Conservation (phyloP, 805 yeast species). For the Candida awuae region DNA sequence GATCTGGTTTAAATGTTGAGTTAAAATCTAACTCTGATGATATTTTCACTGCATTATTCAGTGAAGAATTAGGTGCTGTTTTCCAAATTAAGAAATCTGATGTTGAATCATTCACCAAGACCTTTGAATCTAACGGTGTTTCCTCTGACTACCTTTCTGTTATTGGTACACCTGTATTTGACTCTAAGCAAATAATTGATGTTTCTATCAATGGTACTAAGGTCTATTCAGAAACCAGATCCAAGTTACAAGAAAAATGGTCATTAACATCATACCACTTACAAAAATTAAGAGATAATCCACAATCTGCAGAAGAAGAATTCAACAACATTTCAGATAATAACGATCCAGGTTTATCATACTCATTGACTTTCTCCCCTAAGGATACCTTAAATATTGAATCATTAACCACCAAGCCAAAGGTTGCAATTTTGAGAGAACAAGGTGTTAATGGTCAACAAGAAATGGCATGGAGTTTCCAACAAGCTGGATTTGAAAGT, state of each 20-base stretch:
- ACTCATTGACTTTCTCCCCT: conserved; percentile 66
- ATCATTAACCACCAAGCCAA: conserved; percentile 46
- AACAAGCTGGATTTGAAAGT: conserved; percentile 89
- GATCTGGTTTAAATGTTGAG: conserved; percentile 67
- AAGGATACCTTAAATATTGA: conserved; percentile 39
- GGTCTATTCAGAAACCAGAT: conserved; percentile 52
- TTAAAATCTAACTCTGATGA: conserved; percentile 27
- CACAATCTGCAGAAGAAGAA: conserved; percentile 83
- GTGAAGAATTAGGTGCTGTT: conserved; percentile 93
- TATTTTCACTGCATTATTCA: conserved; percentile 56
- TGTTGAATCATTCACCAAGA: conserved; percentile 43
- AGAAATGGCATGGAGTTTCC: conserved; percentile 97
- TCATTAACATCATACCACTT: conserved; percentile 78
- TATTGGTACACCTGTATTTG: conserved; percentile 63
- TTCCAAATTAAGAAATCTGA: conserved; percentile 69
- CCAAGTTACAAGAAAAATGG: conserved; percentile 76
- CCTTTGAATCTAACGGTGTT: conserved; percentile 55
- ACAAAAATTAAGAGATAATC: conserved; percentile 92
- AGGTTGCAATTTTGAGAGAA: conserved; percentile 93
- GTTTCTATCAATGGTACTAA: conserved; percentile 39
- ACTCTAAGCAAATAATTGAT: conserved; percentile 36
- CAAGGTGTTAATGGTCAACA: conserved; percentile 98
- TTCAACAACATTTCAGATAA: conserved; percentile 67
- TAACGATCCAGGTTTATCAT: conserved; percentile 82
- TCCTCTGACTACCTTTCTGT: conserved; percentile 43